Base-by-base conservation (phyloP, 495 filamentous ascomycete species). In the Hypomontagnella monticulosa region DNA sequence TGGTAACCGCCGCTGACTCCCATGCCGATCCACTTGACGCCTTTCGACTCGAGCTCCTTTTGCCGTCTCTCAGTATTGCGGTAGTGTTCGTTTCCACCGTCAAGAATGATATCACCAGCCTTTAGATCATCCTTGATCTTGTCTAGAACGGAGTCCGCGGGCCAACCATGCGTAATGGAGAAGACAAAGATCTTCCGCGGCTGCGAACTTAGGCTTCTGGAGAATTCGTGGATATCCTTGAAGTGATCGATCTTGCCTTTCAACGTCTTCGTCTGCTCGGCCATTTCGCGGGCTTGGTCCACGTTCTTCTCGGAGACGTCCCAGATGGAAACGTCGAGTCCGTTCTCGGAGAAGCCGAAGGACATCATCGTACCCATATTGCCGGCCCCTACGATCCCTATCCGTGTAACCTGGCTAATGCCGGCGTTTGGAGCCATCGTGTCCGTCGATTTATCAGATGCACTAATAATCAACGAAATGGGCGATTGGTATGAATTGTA, bases 1-100 rank as follows among this genome's bases (percentile, higher is more conserved):
- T 90, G 88, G 73, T 90, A 92, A 0, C 86, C 89, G 12, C 89
- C 89, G 20, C 80, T 86, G 8, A 92, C 89, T 15, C 90, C 89
- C 74, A 85, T 84, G 1, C 88, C 89, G 50, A 92, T 82, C 78
- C 88, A 91, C 20, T 75, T 75, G 11, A 92, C 81, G 0, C 85
- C 87, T 14, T 83, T 80, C 4, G 76, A 69, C 2, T 75, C 76
- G 38, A 87, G 78, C 38, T 85, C 81, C 23, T 73, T 80, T 75
- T 91, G 88, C 7, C 89, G 75, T 11, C 84, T 70, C 62, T 93
- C 85, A 0, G 89, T 91, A n/a, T 83, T 86, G 30, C 82, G 75
- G 63, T 86, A 92, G 64, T 90, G 79, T 75, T 93, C 89, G 62
- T 92, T 92, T 0, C 86, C 86, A 15, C 85, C 87, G 70, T 92